Percentiles rank a stretch among this genome's conserved stretches.
Evolutionary conservation across 2,329 filamentous ascomycete species (phyloP).

Genomic region (Incumbomyces delicatus): DNA sequence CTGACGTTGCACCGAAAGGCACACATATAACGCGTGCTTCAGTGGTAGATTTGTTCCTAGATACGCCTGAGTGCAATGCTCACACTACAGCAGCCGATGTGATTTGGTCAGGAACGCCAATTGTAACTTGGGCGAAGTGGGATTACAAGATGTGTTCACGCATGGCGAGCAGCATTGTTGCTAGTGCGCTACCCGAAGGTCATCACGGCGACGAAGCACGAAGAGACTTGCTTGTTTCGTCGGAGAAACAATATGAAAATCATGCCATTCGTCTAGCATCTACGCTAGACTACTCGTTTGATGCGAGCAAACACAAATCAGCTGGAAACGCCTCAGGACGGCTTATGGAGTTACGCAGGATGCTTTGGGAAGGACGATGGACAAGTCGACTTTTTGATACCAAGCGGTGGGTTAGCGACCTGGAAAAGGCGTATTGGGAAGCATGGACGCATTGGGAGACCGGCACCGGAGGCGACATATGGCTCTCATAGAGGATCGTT

Average conservation of each 20-base stretch:
- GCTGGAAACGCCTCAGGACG: conserved; percentile 53
- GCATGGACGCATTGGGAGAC: conserved; percentile 83
- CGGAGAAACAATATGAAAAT: conserved; percentile 76
- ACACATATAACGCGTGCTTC: conserved; percentile 87
- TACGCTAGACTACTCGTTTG: conserved; percentile 49
- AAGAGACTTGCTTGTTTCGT: conserved; percentile 63
- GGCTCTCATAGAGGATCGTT: conserved; percentile 41
- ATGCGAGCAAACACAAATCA: conserved; percentile 9
- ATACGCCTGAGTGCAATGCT: conserved; percentile 96
- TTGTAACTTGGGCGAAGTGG: conserved; percentile 83
- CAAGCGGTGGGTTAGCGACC: conserved; percentile 74
- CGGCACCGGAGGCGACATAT: conserved; percentile 86
- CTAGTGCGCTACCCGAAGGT: conserved; percentile 70
- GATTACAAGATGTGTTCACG: conserved; percentile 98
- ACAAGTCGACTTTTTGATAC: conserved; percentile 85
- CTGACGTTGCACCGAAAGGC: conserved; percentile 90
- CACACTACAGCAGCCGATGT: conserved; percentile 96
- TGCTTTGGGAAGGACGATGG: conserved; percentile 79
- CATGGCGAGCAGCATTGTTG: conserved; percentile 92
- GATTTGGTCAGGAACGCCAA: conserved; percentile 87
- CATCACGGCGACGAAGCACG: conserved; percentile 58
- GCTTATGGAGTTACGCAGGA: conserved; percentile 65
- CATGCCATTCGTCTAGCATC: conserved; percentile 60
- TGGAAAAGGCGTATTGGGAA: conserved; percentile 79
- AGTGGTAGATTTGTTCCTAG: conserved; percentile 87